phyloP scores from a whole-genome alignment of 2,329 filamentous ascomycete species.

The Parascedosporium putredinis region DNA sequence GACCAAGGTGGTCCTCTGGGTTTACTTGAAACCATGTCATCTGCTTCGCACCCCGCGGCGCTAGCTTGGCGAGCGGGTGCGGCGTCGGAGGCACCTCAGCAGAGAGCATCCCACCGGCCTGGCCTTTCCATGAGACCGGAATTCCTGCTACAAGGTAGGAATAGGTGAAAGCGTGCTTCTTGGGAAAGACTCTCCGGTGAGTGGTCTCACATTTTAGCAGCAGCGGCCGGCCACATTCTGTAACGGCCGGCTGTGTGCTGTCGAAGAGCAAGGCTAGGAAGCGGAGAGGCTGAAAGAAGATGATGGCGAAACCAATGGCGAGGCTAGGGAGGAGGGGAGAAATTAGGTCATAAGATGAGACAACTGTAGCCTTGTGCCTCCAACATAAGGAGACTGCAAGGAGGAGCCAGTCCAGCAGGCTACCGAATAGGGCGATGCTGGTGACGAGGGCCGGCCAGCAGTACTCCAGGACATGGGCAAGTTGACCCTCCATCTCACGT shows the following conservation, averaged over 20 bases:
- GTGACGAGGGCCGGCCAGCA: slow-evolving; percentile 11
- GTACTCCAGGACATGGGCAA: neutral
- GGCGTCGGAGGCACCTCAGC: slow-evolving; percentile 17
- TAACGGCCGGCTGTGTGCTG: slow-evolving; percentile 15
- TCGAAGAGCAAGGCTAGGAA: neutral
- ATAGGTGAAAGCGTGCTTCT: slow-evolving; percentile 58
- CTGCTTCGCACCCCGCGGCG: neutral
- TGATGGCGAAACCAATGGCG: neutral
- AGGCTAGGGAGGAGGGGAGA: neutral
- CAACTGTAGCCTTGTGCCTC: slow-evolving; percentile 1
- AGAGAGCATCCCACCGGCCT: slow-evolving; percentile 46
- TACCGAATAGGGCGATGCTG: slow-evolving; percentile 15
- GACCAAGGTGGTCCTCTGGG: slow-evolving; percentile 29
- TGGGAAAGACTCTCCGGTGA: slow-evolving; percentile 57
- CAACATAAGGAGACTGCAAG: slow-evolving; percentile 16
- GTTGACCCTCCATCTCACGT: neutral
- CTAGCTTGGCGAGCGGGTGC: neutral
- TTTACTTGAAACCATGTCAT: slow-evolving; percentile 6
- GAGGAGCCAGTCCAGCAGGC: slow-evolving; percentile 16
- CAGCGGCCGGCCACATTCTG: slow-evolving; percentile 27
- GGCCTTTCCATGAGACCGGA: slow-evolving; percentile 52
- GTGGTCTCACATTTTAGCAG: slow-evolving; percentile 56
- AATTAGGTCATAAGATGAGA: neutral
- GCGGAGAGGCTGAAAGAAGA: neutral
- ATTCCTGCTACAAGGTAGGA: slow-evolving; percentile 61